phyloP scores from a whole-genome alignment of 31 red algal species.

The Endocladia muricata region DNA sequence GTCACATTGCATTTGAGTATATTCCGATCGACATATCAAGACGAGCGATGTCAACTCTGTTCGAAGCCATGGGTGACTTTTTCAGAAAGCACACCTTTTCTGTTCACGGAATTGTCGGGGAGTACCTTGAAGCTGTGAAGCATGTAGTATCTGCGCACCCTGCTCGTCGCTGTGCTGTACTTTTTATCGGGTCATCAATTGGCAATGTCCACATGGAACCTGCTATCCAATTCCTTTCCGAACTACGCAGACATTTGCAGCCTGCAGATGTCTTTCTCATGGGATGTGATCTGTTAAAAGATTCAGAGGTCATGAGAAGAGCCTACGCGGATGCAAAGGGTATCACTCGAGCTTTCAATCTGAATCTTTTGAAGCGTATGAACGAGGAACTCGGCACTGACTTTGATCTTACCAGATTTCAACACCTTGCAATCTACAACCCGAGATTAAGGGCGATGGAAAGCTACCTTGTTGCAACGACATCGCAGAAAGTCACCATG shows the following conservation, averaged over 20 bases:
- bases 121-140: slow-evolving; percentile 67
- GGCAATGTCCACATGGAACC: slow-evolving; percentile 69
- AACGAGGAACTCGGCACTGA: slow-evolving; percentile 81
- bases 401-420: slow-evolving; percentile 70
- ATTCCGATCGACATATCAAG: slow-evolving; percentile 78
- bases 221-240: slow-evolving; percentile 56
- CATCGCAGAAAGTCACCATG: slow-evolving; percentile 27
- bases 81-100: slow-evolving; percentile 2
- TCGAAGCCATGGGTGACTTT: slow-evolving; percentile 1
- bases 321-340: slow-evolving; percentile 79
- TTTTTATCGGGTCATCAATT: slow-evolving; percentile 90
- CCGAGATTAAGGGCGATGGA: slow-evolving; percentile 56
- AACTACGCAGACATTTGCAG: slow-evolving; percentile 24
- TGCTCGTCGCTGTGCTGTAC: slow-evolving; percentile 31
- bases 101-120: slow-evolving; percentile 72
- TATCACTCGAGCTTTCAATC: slow-evolving; percentile 80
- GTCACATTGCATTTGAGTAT: slow-evolving; percentile 52
- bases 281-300: slow-evolving; percentile 83
- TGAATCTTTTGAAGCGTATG: slow-evolving; percentile 84
- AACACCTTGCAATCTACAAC: slow-evolving; percentile 82
- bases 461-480: slow-evolving; percentile 72
- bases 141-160: slow-evolving; percentile 6
- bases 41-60: slow-evolving; percentile 62
- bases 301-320: slow-evolving; percentile 34
- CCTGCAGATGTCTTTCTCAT: slow-evolving; percentile 69